These are phyloP conservation scores for Corymbia maculata DNA, from an alignment of 345 rosid species.

Conservation along the genomic window DNA sequence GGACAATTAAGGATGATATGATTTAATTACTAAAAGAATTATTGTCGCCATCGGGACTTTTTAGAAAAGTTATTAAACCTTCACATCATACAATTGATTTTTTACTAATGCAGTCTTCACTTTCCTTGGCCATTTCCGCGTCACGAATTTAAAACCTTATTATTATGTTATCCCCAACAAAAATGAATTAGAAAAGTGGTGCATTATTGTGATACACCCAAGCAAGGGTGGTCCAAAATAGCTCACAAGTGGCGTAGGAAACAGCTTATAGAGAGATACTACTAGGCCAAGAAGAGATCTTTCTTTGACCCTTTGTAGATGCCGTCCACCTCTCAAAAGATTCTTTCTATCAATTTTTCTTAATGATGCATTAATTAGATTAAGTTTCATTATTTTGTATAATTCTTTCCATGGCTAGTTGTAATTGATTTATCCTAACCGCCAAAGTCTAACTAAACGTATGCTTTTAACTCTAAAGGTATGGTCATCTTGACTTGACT, in stretches of 20 bases:
- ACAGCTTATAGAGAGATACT: background rate
- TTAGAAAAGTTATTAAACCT: background rate
- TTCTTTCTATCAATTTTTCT: background rate
- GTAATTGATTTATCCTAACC: background rate
- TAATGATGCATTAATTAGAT: background rate
- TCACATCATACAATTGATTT: background rate
- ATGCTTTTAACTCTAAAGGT: background rate
- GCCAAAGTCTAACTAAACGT: background rate
- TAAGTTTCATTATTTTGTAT: background rate
- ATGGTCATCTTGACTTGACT: background rate
- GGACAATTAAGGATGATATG: background rate
- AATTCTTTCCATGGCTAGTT: background rate
- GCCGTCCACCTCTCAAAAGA: background rate
- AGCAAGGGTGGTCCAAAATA: background rate
- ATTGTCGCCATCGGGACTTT: background rate
- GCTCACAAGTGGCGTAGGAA: background rate
- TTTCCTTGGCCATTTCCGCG: background rate
- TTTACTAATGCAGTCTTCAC: background rate
- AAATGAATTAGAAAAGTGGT: background rate
- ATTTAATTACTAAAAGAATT: background rate
- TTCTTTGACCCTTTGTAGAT: background rate
- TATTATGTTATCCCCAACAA: background rate
- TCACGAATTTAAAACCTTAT: background rate
- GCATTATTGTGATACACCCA: background rate
- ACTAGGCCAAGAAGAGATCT: background rate